A percentile compares a stretch with the other conserved stretches of the same genome.
phyloP scores from a whole-genome alignment of 2,329 filamentous ascomycete species.

The Trichoderma sp. region DNA sequence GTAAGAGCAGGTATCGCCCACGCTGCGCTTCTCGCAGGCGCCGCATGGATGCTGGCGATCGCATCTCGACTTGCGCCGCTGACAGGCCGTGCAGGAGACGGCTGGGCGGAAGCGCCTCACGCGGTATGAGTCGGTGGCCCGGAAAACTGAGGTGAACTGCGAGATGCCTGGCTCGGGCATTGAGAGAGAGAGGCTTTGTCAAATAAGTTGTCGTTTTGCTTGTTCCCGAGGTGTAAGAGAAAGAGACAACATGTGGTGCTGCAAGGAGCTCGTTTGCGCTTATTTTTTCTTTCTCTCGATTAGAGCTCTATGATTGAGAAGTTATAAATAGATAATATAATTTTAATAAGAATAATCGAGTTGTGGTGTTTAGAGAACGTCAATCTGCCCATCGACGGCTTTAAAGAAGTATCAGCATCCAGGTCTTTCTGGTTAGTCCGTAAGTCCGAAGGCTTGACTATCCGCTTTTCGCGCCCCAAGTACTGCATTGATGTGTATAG shows the following conservation, averaged over 20 bases:
- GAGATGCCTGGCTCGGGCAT: constrained; percentile 40
- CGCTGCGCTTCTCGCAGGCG: constrained; percentile 46
- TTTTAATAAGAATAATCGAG: background rate
- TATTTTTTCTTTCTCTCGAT: background rate
- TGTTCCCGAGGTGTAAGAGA: background rate
- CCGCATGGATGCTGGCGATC: constrained; percentile 48
- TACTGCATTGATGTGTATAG: background rate
- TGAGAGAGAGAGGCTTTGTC: background rate
- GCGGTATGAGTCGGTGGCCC: constrained; percentile 41
- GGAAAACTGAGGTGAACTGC: constrained; percentile 37
- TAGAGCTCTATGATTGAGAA: background rate
- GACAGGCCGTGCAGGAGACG: constrained; percentile 49
- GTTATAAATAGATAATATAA: background rate
- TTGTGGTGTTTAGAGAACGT: background rate
- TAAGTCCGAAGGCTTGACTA: background rate
- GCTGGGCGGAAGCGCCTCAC: constrained; percentile 47
- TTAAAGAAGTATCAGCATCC: background rate
- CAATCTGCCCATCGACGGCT: background rate
- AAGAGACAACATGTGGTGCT: background rate
- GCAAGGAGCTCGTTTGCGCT: background rate
- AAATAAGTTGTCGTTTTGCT: background rate
- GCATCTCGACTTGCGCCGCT: constrained; percentile 49
- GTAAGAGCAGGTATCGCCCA: constrained; percentile 42
- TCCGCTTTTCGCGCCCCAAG: background rate
- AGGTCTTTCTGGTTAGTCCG: background rate